Percentiles rank a stretch among this genome's conserved stretches.
Evolutionary conservation across 495 filamentous ascomycete genomes (phyloP).

Genomic region (Podospora anserina): DNA sequence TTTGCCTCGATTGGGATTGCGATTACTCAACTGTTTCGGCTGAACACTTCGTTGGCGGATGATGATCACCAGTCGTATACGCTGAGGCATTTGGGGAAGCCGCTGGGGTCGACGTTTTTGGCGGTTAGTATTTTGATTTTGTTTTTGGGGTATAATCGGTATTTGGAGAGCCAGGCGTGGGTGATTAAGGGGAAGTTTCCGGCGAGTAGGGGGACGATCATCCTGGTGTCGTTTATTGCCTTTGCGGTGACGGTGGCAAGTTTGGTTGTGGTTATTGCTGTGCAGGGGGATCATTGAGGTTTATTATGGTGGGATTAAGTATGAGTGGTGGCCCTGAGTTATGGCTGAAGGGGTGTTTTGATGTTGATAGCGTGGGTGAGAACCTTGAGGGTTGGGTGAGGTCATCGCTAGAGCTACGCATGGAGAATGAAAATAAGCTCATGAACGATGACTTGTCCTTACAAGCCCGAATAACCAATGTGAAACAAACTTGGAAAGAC

Average conservation of each 20-base stretch:
- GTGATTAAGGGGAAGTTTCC: slow-evolving; percentile 92
- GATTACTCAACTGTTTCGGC: slow-evolving; percentile 91
- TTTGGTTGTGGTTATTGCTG: slow-evolving; percentile 66
- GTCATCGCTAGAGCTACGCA: not conserved
- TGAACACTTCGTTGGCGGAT: slow-evolving; percentile 65
- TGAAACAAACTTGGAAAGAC: no score
- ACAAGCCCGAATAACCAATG: no score
- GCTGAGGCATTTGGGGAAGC: slow-evolving; percentile 83
- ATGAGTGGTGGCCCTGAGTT: not conserved
- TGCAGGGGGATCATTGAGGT: slow-evolving; percentile 47
- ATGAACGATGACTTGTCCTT: not conserved
- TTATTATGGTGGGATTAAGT: not conserved
- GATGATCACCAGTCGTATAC: slow-evolving; percentile 32
- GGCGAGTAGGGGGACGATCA: slow-evolving; percentile 81
- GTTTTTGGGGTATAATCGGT: slow-evolving; percentile 69
- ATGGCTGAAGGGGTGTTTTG: not conserved
- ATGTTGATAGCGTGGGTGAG: not conserved
- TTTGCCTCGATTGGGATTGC: slow-evolving; percentile 97
- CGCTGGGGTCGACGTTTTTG: slow-evolving; percentile 89
- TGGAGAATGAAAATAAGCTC: not conserved
- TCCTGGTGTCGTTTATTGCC: slow-evolving; percentile 69
- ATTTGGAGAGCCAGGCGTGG: slow-evolving; percentile 71
- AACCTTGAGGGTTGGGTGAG: not conserved
- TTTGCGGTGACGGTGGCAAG: slow-evolving; percentile 66
- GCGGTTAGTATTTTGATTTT: slow-evolving; percentile 81